phyloP scores from a whole-genome alignment of 176 grass and related monocot species.

The Juncus effusus region DNA sequence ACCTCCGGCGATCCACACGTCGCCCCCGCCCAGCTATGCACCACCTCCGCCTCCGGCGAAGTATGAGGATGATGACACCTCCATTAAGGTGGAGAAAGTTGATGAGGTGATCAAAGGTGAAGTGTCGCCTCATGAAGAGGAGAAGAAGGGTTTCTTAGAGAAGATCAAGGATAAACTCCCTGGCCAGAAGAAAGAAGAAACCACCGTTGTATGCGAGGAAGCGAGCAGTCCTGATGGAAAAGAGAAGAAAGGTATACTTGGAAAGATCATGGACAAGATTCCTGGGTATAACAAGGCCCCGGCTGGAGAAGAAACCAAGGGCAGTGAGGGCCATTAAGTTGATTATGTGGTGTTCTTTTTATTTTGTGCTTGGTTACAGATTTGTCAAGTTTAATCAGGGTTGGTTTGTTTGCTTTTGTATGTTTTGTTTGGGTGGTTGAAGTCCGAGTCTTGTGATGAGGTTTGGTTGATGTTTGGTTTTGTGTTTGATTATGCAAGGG shows the following conservation, averaged over 20 bases:
- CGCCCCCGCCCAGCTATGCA: neutral
- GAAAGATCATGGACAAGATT: constrained; percentile 97
- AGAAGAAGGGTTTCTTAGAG: constrained; percentile 90
- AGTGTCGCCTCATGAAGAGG: constrained; percentile 36
- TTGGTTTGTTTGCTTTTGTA: neutral
- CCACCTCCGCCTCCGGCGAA: neutral
- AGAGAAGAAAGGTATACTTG: constrained; percentile 90
- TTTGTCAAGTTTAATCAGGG: neutral
- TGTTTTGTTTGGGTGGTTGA: constrained; percentile 19
- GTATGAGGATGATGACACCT: constrained; percentile 35
- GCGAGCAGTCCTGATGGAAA: constrained; percentile 44
- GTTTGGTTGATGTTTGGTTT: constrained; percentile 22
- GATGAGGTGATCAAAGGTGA: constrained; percentile 31
- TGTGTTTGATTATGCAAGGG: neutral
- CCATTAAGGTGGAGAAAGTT: constrained; percentile 51
- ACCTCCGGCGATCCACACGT: neutral
- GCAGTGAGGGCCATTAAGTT: constrained; percentile 10
- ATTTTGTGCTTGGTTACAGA: constrained; percentile 9
- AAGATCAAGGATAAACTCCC: constrained; percentile 99
- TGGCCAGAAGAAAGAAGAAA: constrained; percentile 54
- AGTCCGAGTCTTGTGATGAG: neutral
- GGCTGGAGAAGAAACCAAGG: constrained; percentile 45
- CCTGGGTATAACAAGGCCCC: constrained; percentile 60
- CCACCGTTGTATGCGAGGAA: constrained; percentile 26
- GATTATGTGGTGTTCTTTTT: neutral